Base-by-base conservation (phyloP, 2,329 filamentous ascomycete species). In the Fusarium citri region DNA sequence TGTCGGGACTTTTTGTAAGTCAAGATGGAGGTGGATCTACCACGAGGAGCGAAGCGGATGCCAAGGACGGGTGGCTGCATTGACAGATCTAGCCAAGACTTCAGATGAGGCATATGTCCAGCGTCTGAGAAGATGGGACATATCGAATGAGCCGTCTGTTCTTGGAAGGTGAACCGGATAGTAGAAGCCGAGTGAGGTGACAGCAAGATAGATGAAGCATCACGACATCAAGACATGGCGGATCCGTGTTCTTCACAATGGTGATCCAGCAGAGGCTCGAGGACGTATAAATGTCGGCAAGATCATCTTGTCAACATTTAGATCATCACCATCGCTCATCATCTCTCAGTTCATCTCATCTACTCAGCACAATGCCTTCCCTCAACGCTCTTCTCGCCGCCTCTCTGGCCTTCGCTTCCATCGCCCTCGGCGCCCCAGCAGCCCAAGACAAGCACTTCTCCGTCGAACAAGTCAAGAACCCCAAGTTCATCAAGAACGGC, bases 391-490 rank as follows among this genome's bases (percentile, higher is more conserved):
- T 66, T 14, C 54, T 66, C 16, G 31, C 64, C 15, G 72, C 72
- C 43, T 66, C 71, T 55, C 22, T 76, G 60, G 66, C 73, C 10
- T 73, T 76, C n/a, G 43, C 59, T 11, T 63, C 72, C 23, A 65
- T 69, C 16, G 50, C 67, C 16, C 26, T 61, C 18, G 68, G 67
- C 20, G 69, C 62, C 11, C 72, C 73, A 14, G 50, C 70, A 20
- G 37, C 41, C 5, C 22, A 58, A 9, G 63, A 65, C 26, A 59
- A 66, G 18, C 56, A 74, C 9, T 76, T 76, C 65, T 77, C 77
- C 5, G 68, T 83, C 28, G 69, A 76, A 31, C 80, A 82, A 68
- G 76, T 81, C 45, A 76, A 73, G 64, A 83, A 82, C 70, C 62
- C 76, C 25, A 73, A 77, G 48, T 81, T 77, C 58, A 74, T 76